These are phyloP conservation scores for Fusarium irregulare DNA, from an alignment of 2,329 filamentous ascomycete genomes.

Conservation along the genomic window DNA sequence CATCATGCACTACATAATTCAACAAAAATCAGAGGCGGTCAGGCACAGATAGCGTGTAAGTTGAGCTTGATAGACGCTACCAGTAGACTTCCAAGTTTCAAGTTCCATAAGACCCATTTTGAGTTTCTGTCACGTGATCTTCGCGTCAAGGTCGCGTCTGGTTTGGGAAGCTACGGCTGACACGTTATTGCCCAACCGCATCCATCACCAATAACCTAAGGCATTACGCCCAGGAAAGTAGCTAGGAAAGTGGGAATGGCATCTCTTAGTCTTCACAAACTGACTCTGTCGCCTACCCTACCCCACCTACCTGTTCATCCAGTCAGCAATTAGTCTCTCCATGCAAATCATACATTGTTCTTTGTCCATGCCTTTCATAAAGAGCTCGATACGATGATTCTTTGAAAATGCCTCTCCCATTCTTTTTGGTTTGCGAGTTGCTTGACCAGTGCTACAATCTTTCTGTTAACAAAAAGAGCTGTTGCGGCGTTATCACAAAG, in stretches of 20 bases:
- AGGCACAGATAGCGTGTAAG: background rate
- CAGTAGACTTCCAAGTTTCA: background rate
- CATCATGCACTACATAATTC: background rate
- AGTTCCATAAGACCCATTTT: background rate
- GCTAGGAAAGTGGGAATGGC: slow-evolving; percentile 8
- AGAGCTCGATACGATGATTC: slow-evolving; percentile 10
- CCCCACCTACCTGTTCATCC: background rate
- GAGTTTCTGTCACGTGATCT: slow-evolving; percentile 48
- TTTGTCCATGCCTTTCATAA: slow-evolving; percentile 1
- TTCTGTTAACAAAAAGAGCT: slow-evolving; percentile 49
- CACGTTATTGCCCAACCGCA: slow-evolving; percentile 41
- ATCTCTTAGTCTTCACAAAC: background rate
- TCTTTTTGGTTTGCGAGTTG: slow-evolving; percentile 78
- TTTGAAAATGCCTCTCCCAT: slow-evolving; percentile 71
- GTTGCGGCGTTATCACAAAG: slow-evolving; percentile 56
- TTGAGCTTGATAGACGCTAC: background rate
- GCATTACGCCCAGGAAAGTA: slow-evolving; percentile 1
- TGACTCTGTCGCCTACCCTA: slow-evolving; percentile 27
- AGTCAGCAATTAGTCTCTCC: background rate
- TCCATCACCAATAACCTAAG: slow-evolving; percentile 16
- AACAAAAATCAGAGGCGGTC: slow-evolving; percentile 3
- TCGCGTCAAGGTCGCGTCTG: slow-evolving; percentile 46
- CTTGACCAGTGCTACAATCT: slow-evolving; percentile 72
- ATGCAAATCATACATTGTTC: background rate
- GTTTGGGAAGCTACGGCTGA: slow-evolving; percentile 30